phyloP scores from a whole-genome alignment of 257 asterid species.

The Ilex asprella region DNA sequence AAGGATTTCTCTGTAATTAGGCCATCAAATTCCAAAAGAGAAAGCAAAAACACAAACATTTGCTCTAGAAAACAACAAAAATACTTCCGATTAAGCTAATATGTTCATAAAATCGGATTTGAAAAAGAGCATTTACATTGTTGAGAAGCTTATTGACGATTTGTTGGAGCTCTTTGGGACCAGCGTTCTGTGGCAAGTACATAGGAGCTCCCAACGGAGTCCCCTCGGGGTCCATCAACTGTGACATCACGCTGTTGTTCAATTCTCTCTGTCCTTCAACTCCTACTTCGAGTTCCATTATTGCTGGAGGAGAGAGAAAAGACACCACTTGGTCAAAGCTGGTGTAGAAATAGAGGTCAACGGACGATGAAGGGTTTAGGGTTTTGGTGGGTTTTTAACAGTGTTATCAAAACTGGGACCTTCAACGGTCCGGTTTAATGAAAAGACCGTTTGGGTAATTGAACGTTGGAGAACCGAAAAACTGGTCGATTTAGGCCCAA shows the following conservation, averaged over 20 bases:
- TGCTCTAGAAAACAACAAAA: neutral
- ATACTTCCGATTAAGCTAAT: neutral
- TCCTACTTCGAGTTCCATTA: conserved; percentile 37
- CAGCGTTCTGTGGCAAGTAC: conserved; percentile 70
- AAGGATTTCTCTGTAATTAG: too few relatives aligned
- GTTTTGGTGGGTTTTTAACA: too few relatives aligned
- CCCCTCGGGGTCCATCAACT: conserved; percentile 66
- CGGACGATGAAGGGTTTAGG: too few relatives aligned
- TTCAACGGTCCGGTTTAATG: too few relatives aligned
- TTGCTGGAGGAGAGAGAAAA: neutral
- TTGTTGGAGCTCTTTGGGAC: conserved; percentile 81
- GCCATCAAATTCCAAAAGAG: too few relatives aligned
- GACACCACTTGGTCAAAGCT: too few relatives aligned
- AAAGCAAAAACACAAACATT: neutral
- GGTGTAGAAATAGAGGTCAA: too few relatives aligned
- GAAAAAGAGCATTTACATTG: conserved; percentile 36
- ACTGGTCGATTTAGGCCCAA: too few relatives aligned
- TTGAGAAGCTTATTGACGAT: conserved; percentile 67
- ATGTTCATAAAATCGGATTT: too few relatives aligned
- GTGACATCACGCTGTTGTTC: conserved; percentile 61
- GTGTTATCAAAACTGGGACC: too few relatives aligned
- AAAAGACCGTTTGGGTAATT: too few relatives aligned
- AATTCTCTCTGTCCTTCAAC: conserved; percentile 46
- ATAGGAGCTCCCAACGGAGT: conserved; percentile 53
- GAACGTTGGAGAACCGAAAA: too few relatives aligned